These are phyloP conservation scores for Fomitopsis serialis DNA, from an alignment of 768 basidiomycete genomes.

Conservation along the genomic window DNA sequence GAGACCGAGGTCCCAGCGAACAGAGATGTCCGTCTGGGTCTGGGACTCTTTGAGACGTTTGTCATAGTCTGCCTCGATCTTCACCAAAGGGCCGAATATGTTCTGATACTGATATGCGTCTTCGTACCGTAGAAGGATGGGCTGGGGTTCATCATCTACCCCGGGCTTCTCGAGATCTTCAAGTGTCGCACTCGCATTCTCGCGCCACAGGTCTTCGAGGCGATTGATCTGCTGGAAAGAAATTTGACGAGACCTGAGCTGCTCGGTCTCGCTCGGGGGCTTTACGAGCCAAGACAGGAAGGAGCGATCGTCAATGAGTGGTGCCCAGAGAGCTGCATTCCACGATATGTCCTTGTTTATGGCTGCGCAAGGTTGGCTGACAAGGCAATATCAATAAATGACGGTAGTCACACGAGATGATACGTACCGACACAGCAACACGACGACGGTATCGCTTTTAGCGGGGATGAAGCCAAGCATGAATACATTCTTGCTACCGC, in stretches of 20 bases:
- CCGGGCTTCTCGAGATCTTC: conserved; percentile 97
- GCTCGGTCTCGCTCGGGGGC: conserved; percentile 93
- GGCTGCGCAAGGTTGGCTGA: conserved; percentile 94
- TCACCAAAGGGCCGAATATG: conserved; percentile 97
- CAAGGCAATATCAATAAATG: background rate
- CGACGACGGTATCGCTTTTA: conserved; percentile 98
- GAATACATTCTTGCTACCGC: conserved; percentile 98
- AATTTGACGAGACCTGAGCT: conserved; percentile 93
- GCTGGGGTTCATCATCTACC: conserved; percentile 96
- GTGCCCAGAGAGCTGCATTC: conserved; percentile 97
- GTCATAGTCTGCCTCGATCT: conserved; percentile 99
- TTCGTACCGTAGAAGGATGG: conserved; percentile 86
- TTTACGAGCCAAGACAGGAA: conserved; percentile 99
- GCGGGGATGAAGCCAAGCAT: conserved; percentile 99
- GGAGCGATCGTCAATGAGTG: conserved; percentile 95
- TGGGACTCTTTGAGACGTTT: conserved; percentile 97
- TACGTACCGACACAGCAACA: conserved; percentile 88
- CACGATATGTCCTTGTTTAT: conserved; percentile 97
- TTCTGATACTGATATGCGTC: conserved; percentile 99
- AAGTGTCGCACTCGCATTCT: conserved; percentile 89
- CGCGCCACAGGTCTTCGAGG: conserved; percentile 96
- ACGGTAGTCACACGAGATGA: conserved; percentile 1
- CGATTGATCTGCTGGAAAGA: conserved; percentile 96
- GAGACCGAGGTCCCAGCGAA: conserved; percentile 95
- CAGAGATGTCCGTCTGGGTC: conserved; percentile 93